Base-by-base conservation (phyloP, 495 filamentous ascomycete species). In the Aspergillus kassunensis region DNA sequence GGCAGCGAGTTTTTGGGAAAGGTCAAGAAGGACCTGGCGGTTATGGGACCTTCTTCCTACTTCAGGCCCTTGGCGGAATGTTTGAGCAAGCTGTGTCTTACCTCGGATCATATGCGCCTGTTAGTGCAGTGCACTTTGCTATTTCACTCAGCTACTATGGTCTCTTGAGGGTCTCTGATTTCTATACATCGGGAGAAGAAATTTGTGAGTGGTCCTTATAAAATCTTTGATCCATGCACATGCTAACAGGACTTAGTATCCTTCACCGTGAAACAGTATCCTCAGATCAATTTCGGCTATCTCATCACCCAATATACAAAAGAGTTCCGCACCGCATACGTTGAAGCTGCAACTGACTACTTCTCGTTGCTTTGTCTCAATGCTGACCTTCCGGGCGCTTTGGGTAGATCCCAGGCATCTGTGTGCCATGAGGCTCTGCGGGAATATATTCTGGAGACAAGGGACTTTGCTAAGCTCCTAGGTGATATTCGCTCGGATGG, bases 251-350 rank as follows among this genome's bases (percentile, higher is more conserved):
- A 27, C 27, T n/a, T 49, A 85, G 81, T 88, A 10, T 84, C 80
- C 16, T 80, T 75, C 54, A 86, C 78, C 43, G 89, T 88, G n/a
- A 85, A 86, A 40, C 80, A 86, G 53, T 81, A 84, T 45, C 86
- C 91, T 13, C 91, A 97, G 61, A 83, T 99, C 69, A 96, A 91
- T 73, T 99, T 99, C 66, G 91, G 87, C 25, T 82, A 85, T 19
- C 88, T 99, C 74, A 72, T 97, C 41, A 95, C 91, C 23, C 89
- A 91, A 62, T 99, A 99, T 72, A 99, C 95, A 7, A 81, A 86
- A 27, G 90, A 96, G 68, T 97, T 97, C 81, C 86, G 95, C 30
- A 87, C 89, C 10, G 89, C 89, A 29, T 85, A 90, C 60, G 85
- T 89, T 6, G 87, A 84, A 48, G 86, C 89, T 37, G 92, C 93